phyloP scores from a whole-genome alignment of 202 grass and related monocot species.

The Cymbopogon flexuosus region DNA sequence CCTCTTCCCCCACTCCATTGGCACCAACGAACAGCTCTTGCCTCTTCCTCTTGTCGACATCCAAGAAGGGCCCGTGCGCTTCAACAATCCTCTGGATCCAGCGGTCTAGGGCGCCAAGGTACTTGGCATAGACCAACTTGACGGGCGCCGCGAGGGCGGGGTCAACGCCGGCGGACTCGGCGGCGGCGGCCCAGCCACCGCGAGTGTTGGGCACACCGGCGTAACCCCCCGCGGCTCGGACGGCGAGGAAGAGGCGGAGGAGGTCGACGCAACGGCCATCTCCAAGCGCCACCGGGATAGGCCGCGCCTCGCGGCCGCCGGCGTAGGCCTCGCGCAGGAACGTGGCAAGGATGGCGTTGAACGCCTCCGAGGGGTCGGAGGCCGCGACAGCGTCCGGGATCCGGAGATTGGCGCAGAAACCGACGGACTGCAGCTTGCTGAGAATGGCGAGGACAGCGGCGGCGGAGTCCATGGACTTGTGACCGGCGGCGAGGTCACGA shows the following conservation, averaged over 20 bases:
- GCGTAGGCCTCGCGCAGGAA: conserved; percentile 47
- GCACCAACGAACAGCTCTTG: background rate
- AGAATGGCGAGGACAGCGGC: conserved; percentile 41
- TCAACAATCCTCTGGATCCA: conserved; percentile 43
- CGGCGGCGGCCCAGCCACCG: conserved; percentile 36
- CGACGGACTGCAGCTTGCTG: conserved; percentile 44
- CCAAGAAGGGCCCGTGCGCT: conserved; percentile 24
- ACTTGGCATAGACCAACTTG: conserved; percentile 68
- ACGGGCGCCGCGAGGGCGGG: conserved; percentile 26
- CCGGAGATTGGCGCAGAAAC: conserved; percentile 48
- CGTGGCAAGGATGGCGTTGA: conserved; percentile 39
- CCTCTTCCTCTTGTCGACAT: background rate
- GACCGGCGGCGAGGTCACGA: conserved; percentile 40
- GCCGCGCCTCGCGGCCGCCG: conserved; percentile 33
- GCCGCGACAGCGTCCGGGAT: conserved; percentile 23
- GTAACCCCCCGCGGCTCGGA: conserved; percentile 51
- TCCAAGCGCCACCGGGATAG: conserved; percentile 36
- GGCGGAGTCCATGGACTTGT: conserved; percentile 26
- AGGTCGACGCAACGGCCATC: conserved; percentile 42
- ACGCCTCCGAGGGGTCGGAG: conserved; percentile 39
- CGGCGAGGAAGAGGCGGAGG: conserved; percentile 43
- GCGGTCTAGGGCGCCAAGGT: conserved; percentile 55
- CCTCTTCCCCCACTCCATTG: conserved; percentile 19
- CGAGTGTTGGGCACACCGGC: background rate
- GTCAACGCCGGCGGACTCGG: conserved; percentile 38